Conservation (phyloP, 192 early-diverging fungal species). For the Spizellomyces sp. region DNA sequence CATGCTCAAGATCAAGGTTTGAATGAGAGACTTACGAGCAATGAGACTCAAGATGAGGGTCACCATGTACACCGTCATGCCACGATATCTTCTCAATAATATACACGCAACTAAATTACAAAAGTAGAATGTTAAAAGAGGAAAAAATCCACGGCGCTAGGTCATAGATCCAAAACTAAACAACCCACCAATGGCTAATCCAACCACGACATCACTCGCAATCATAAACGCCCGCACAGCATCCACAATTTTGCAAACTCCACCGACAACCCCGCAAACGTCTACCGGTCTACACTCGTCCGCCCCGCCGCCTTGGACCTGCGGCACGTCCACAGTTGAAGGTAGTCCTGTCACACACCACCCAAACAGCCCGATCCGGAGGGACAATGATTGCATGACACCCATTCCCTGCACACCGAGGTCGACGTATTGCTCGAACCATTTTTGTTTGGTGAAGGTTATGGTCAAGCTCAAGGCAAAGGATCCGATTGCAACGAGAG, state of each 20-base stretch:
- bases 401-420: neutral
- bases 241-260: neutral
- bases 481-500: neutral
- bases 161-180: neutral
- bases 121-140: neutral
- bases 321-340: neutral
- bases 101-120: no score
- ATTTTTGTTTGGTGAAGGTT: neutral
- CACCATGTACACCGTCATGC: no score
- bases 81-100: no score
- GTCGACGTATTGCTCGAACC: neutral
- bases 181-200: neutral
- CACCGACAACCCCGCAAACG: neutral
- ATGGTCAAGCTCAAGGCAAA: neutral
- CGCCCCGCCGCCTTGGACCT: neutral
- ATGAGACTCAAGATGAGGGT: neutral
- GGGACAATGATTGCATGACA: neutral
- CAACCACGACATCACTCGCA: neutral
- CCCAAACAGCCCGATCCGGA: neutral
- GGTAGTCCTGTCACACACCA: neutral
- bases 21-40: neutral
- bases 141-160: neutral
- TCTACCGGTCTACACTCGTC: neutral
- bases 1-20: no score
- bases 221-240: neutral